Conservation (phyloP, 345 rosid genomes). For the Boechera stricta region DNA sequence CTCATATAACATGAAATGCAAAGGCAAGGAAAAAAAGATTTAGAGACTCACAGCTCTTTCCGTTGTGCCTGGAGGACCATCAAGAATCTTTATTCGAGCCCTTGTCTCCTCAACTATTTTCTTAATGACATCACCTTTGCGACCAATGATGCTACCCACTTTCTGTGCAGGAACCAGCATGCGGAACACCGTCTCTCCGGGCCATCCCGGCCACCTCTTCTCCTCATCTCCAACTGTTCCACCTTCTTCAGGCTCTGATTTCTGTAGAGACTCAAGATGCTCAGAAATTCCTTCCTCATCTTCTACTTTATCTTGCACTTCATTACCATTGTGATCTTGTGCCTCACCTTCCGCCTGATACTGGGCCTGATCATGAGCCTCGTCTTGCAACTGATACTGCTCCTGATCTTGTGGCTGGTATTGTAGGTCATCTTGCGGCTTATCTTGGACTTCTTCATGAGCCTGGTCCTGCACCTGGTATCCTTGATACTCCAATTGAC, state of each 20-base stretch:
- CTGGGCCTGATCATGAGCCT: conserved; percentile 33
- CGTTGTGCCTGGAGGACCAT: conserved; percentile 99
- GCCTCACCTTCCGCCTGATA: conserved; percentile 38
- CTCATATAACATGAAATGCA: conserved; percentile 25
- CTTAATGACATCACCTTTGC: conserved; percentile 95
- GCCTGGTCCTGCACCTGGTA: conserved; percentile 36
- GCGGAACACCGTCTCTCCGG: conserved; percentile 97
- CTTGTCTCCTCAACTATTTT: conserved; percentile 98
- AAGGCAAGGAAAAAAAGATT: conserved; percentile 23
- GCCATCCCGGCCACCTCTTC: conserved; percentile 99
- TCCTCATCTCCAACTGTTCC: conserved; percentile 58
- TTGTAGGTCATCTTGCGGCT: conserved; percentile 41
- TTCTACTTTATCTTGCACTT: conserved; percentile 41
- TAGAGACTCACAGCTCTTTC: conserved; percentile 95
- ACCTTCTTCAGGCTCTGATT: conserved; percentile 50
- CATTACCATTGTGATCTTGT: conserved; percentile 38
- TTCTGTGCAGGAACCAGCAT: conserved; percentile 98
- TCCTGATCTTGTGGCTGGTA: conserved; percentile 47
- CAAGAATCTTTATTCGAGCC: conserved; percentile 96
- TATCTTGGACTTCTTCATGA: conserved; percentile 32
- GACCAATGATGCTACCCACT: conserved; percentile 98
- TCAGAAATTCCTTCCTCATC: conserved; percentile 49
- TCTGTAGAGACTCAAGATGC: conserved; percentile 39
- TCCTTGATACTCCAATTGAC: conserved; percentile 35
- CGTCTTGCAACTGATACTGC: conserved; percentile 42